These are phyloP conservation scores for Sutorius eximius DNA, from an alignment of 1,284 basidiomycete species.

Conservation along the genomic window DNA sequence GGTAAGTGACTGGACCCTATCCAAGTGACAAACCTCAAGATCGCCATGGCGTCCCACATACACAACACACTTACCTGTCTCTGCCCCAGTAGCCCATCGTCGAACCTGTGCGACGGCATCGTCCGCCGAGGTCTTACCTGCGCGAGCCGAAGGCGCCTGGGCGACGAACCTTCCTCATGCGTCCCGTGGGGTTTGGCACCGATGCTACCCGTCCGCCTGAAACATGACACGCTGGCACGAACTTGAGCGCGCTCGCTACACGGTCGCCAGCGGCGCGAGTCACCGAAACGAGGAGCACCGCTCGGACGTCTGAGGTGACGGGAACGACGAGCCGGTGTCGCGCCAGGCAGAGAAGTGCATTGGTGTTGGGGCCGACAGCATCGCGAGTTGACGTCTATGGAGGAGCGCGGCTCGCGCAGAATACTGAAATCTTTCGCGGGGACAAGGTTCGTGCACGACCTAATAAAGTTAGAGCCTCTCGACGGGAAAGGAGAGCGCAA, in stretches of 20 bases:
- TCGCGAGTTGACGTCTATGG: not conserved
- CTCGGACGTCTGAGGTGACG: too few species aligned
- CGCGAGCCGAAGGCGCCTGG: not conserved
- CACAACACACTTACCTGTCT: too few species aligned
- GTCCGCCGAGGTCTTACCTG: not conserved
- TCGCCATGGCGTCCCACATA: not conserved
- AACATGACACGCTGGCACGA: not conserved
- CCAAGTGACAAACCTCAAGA: not conserved
- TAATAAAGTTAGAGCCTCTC: not conserved
- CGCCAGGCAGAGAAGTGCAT: too few species aligned
- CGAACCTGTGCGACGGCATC: not conserved
- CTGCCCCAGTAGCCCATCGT: too few species aligned
- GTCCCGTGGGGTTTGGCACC: not conserved
- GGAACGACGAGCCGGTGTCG: too few species aligned
- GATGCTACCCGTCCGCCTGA: conserved; percentile 1
- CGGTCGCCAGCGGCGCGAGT: too few species aligned
- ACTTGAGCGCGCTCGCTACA: too few species aligned
- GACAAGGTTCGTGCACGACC: not conserved
- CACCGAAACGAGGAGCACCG: too few species aligned
- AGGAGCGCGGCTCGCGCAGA: not conserved
- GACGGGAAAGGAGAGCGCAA: not conserved
- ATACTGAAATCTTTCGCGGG: not conserved
- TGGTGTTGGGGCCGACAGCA: not conserved
- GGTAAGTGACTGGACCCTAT: too few species aligned
- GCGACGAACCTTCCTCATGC: not conserved